A percentile compares a stretch with the other conserved stretches of the same genome.
These are phyloP conservation scores for Claviceps sp. DNA, from an alignment of 2,329 filamentous ascomycete species.

Conservation along the genomic window DNA sequence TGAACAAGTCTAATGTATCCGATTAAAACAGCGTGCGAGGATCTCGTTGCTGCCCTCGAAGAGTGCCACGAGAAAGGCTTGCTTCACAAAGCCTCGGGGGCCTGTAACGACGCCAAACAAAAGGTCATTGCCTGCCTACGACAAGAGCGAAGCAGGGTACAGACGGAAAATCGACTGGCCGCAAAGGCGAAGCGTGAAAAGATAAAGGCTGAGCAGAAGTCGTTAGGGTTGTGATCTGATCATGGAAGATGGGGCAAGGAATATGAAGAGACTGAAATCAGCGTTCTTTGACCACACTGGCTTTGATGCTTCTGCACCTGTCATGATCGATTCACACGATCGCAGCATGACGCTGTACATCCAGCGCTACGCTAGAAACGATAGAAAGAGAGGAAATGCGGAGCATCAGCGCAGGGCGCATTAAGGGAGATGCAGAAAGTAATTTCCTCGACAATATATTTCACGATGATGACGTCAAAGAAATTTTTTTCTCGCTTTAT, in stretches of 20 bases:
- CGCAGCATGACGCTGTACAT: not conserved
- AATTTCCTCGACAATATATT: not conserved
- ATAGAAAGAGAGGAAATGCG: not conserved
- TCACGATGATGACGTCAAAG: not conserved
- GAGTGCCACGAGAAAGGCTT: slow-evolving; percentile 92
- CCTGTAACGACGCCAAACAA: slow-evolving; percentile 78
- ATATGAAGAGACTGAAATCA: not conserved
- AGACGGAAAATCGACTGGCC: slow-evolving; percentile 57
- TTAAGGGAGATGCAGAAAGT: not conserved
- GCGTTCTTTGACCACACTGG: not conserved
- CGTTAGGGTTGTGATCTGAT: slow-evolving; percentile 20
- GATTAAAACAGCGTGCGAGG: slow-evolving; percentile 62
- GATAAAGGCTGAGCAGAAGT: slow-evolving; percentile 59
- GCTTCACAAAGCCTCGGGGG: slow-evolving; percentile 77
- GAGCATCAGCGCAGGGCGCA: not conserved
- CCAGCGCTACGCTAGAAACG: not conserved
- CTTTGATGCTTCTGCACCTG: not conserved
- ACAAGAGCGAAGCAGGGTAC: slow-evolving; percentile 65
- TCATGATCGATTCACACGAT: not conserved
- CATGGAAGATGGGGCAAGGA: not conserved
- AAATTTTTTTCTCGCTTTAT: not conserved
- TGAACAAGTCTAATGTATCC: slow-evolving; percentile 6
- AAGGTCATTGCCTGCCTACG: slow-evolving; percentile 76
- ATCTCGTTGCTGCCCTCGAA: slow-evolving; percentile 85
- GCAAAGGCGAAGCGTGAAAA: slow-evolving; percentile 55